Conservation (phyloP, 2,329 filamentous ascomycete species). For the Ophiocordyceps robertsii region DNA sequence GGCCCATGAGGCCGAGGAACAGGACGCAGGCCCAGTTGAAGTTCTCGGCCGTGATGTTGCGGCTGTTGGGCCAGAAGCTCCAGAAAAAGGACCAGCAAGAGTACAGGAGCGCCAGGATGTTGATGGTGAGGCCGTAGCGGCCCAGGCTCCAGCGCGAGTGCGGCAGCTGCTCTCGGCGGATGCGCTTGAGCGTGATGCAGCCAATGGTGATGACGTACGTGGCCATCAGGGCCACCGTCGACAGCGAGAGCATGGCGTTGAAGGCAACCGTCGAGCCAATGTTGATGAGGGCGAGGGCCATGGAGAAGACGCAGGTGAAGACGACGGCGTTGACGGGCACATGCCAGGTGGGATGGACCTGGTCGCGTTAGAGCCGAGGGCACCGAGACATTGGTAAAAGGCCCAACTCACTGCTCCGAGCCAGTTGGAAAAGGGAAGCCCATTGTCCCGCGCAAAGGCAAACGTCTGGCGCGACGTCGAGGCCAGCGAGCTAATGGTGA, state of each 20-base stretch:
- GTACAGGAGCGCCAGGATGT: constrained; percentile 14
- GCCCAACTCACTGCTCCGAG: constrained; percentile 5
- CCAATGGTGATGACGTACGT: constrained; percentile 20
- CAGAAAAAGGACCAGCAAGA: constrained; percentile 9
- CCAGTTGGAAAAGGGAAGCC: constrained; percentile 9
- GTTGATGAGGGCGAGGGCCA: constrained; percentile 18
- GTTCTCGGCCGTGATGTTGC: constrained; percentile 1
- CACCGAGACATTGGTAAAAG: too few relatives aligned
- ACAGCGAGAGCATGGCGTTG: constrained; percentile 20
- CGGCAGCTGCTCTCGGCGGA: constrained; percentile 18
- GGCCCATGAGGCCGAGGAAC: constrained; percentile 3
- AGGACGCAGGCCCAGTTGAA: constrained; percentile 5
- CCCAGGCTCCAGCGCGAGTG: constrained; percentile 23
- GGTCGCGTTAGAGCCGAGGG: neutral
- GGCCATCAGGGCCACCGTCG: constrained; percentile 15
- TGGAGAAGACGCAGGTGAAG: constrained; percentile 12
- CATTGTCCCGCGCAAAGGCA: constrained; percentile 21
- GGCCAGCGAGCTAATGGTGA: constrained; percentile 14
- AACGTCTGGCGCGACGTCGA: constrained; percentile 16
- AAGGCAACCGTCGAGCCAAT: constrained; percentile 19
- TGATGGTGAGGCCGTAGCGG: constrained; percentile 21
- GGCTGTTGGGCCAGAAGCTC: constrained; percentile 6
- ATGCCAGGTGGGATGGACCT: constrained; percentile 9
- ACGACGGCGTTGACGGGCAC: constrained; percentile 19
- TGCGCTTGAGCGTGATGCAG: constrained; percentile 18